Evolutionary conservation across 257 asterid genomes (phyloP).

Genomic region (Solanum infundibuliforme): DNA sequence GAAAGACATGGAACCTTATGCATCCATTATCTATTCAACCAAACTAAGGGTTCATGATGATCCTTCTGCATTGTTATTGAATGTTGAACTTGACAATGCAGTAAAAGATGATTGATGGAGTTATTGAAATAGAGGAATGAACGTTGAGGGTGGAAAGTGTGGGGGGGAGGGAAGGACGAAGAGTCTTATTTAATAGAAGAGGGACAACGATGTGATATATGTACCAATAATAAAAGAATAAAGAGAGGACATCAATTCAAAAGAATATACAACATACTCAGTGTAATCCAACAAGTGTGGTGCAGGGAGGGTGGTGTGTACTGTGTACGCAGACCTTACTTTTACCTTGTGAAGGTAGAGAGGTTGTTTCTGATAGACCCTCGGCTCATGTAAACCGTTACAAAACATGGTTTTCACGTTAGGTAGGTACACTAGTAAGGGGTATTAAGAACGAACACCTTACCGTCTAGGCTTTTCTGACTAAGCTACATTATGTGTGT

Average conservation of each 20-base stretch:
- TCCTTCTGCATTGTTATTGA: neutral
- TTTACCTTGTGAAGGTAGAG: neutral
- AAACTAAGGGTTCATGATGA: neutral
- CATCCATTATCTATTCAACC: neutral
- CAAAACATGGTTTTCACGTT: neutral
- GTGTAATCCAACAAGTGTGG: neutral
- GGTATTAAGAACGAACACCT: neutral
- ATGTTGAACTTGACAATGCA: neutral
- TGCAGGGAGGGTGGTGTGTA: neutral
- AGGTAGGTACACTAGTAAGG: neutral
- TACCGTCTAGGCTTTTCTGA: neutral
- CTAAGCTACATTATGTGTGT: neutral
- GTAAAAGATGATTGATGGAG: neutral
- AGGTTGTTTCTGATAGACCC: neutral
- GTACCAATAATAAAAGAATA: neutral
- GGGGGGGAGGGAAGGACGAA: neutral
- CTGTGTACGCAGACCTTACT: neutral
- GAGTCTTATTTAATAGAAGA: neutral
- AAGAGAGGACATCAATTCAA: neutral
- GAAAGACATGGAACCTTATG: neutral
- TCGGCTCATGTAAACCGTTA: neutral
- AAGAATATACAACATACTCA: neutral
- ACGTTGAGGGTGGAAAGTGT: neutral
- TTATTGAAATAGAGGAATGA: neutral
- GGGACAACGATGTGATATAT: neutral